Base-by-base conservation (phyloP, 2,329 filamentous ascomycete species). In the Colletotrichum sp. region DNA sequence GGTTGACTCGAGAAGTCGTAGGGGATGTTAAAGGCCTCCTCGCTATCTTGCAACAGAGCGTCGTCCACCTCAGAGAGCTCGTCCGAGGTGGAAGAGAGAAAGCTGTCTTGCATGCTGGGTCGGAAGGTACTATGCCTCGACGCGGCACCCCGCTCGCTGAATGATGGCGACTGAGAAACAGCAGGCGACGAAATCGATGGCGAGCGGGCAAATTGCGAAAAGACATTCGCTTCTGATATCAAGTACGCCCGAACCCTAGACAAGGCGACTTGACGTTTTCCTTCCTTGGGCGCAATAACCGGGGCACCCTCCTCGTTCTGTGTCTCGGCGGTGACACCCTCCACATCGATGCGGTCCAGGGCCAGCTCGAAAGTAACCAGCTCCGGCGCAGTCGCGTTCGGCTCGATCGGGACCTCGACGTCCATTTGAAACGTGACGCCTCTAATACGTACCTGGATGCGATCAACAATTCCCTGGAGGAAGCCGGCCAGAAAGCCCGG, bases 391-490 rank as follows among this genome's bases (percentile, higher is more conserved):
- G 86, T 81, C n/a, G 85, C 82, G 79, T 82, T 83, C 72, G 85
- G 80, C 75, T 93, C 88, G 36, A 88, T 82, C 3, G 90, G 88
- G 10, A 92, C 84, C 65, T 92, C 87, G 55, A 93, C 85, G 78
- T 95, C 92, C 21, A 96, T 85, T 79, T 93, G 91, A 77, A 96
- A 89, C 13, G 88, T 89, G 72, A 96, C 89, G 30, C 91, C 89
- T 67, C 89, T 90, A 74, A 96, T 91, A 66, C 87, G 88, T 30
- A 96, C 85, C 81, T 94, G 91, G 71, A 93, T 88, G 61, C 94
- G 90, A 83, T 97, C 94, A 30, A 94, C 86, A 65, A 96, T 92
- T 34, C 94, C 94, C 78, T 95, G 93, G 7, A 96, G 84, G 78
- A 95, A 95, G 78, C 90, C 91, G 57, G 93, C 91, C 63, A 97